Evolutionary conservation across 345 rosid species (phyloP), one percentile per base, ranked within the genome.

Genomic region (Euphorbia peplus): DNA sequence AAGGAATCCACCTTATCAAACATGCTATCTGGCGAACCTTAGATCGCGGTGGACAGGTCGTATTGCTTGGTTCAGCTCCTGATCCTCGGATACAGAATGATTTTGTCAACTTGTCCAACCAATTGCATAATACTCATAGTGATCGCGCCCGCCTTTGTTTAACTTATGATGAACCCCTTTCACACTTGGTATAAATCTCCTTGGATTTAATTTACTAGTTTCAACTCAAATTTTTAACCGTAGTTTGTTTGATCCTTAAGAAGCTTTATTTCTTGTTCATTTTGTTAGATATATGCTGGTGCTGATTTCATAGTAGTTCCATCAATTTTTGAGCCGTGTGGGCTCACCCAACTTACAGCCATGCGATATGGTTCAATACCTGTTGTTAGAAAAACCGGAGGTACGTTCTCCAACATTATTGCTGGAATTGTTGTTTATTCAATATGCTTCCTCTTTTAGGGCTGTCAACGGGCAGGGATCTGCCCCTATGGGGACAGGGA

Each of bases 331-430:
- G 97, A 93, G 84, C 98, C 98, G 4, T 93, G 97, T 63, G 97
- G 98, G 72, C 82, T 93, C 73, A 93, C 97, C 16, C 98, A 93
- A 73, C 91, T 89, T 60, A 83, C 81, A 52, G 96, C 96, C 55
- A 89, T 93, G 98, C 83, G 98, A 89, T 93, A 91, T 26, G 98
- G 98, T 21, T 88, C 93, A 37, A 60, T 93, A 66, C 97, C 97
- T 3, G 82, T 93, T 57, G 97, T 91, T 68, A 85, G 98, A 32
- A 89, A 88, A 85, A 93, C 97, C 37, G 97, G 98, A 84, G 97
- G 98, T 89, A 47, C 47, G 70, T 65, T 32, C n/a, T n/a, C 63
- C 50, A 44, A 1, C 28, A 14, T 22, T 26, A 24, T 58, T 60
- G 9, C 13, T 30, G 28, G 28, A 29, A 53, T n/a, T n/a, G n/a